phyloP scores from a whole-genome alignment of 306 rosid genomes.

The Sindora glabra region DNA sequence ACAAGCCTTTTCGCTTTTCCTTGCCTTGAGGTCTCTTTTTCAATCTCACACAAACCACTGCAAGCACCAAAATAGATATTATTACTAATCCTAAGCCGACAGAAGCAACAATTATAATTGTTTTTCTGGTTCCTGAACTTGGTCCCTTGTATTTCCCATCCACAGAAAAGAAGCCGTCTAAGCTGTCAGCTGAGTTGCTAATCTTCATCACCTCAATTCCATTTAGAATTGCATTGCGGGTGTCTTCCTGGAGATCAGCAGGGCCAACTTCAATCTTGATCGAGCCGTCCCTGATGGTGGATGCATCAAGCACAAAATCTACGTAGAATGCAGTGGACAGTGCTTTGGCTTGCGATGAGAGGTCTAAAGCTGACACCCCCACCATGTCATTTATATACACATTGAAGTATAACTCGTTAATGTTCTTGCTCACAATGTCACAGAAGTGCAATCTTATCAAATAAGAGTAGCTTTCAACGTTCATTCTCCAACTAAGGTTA shows the following conservation, averaged over 20 bases:
- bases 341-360: conserved; percentile 45
- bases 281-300: conserved; percentile 32
- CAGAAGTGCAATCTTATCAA: conserved; percentile 80
- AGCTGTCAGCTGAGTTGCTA: conserved; percentile 48
- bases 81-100: conserved; percentile 45
- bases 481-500: conserved; percentile 64
- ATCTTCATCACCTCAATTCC: conserved; percentile 81
- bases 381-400: conserved; percentile 53
- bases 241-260: conserved; percentile 25
- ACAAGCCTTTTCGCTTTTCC: conserved; percentile 40
- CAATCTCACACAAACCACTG: conserved; percentile 32
- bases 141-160: conserved; percentile 51
- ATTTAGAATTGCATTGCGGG: conserved; percentile 49
- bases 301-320: conserved; percentile 45
- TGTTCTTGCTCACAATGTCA: conserved; percentile 60
- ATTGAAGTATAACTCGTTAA: conserved; percentile 42
- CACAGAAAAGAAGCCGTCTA: conserved; percentile 42
- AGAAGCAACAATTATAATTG: conserved; percentile 27
- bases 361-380: conserved; percentile 44
- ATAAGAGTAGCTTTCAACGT: conserved; percentile 61
- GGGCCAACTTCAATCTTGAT: conserved; percentile 60
- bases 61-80: conserved; percentile 27
- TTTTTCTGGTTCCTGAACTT: background rate
- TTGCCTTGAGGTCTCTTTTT: conserved; percentile 40
- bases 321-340: conserved; percentile 49